Conservation (phyloP, 1,139 yeast genomes). For the Debaryomyces subglobosus region DNA sequence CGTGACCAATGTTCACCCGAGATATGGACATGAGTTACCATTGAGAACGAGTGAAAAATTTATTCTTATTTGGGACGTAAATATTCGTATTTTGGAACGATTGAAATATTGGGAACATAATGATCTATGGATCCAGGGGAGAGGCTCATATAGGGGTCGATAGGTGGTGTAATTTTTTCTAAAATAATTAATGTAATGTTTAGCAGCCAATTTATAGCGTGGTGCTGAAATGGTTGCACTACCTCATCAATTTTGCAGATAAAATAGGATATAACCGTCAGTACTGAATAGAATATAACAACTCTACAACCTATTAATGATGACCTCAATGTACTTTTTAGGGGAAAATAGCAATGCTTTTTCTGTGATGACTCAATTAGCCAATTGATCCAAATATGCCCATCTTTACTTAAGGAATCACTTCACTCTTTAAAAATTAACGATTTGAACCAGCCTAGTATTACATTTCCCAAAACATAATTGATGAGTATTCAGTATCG, state of each 20-base stretch:
- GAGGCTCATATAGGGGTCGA: no score
- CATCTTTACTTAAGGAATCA: background rate
- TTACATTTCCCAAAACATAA: background rate
- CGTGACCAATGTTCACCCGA: background rate
- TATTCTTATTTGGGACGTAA: background rate
- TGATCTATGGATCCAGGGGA: background rate
- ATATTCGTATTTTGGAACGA: background rate
- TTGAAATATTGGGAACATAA: no score
- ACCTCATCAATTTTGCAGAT: background rate
- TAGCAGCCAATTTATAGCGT: background rate
- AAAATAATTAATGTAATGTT: background rate
- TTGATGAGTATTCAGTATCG: background rate
- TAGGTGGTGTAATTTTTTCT: background rate
- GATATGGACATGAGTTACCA: background rate
- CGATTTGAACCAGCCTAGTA: background rate
- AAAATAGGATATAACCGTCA: no score
- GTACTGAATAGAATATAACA: no score
- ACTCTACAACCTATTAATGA: background rate
- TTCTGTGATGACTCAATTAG: background rate
- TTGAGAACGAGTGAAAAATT: background rate
- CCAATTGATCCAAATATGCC: background rate
- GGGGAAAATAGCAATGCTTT: background rate
- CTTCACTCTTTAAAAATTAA: background rate
- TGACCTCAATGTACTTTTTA: background rate
- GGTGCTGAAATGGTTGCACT: background rate